These are phyloP conservation scores for Cutaneotrichosporon sp. DNA, from an alignment of 1,284 basidiomycete genomes.

Conservation along the genomic window DNA sequence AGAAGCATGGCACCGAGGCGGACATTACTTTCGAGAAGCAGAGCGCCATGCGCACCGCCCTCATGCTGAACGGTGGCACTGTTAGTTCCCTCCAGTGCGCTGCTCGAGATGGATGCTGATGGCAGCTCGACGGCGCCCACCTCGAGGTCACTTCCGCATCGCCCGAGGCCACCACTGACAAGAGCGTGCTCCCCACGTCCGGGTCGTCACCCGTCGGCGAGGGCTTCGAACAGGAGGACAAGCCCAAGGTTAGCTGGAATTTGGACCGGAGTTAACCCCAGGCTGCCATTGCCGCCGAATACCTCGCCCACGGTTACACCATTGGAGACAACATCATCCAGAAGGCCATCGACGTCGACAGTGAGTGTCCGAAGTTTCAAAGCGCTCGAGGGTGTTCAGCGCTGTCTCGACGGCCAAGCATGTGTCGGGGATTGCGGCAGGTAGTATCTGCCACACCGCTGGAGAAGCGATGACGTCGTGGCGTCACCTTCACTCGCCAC, in stretches of 20 bases:
- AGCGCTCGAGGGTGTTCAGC: too few relatives aligned
- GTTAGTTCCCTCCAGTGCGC: conserved; percentile 28
- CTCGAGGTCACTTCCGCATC: conserved; percentile 48
- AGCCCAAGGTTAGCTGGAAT: conserved; percentile 43
- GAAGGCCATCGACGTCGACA: conserved; percentile 80
- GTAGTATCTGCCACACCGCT: neutral
- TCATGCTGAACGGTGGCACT: conserved; percentile 49
- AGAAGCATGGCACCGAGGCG: conserved; percentile 44
- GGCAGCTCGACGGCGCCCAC: conserved; percentile 48
- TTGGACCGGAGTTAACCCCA: conserved; percentile 13
- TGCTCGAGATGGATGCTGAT: neutral
- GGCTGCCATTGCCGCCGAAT: conserved; percentile 72
- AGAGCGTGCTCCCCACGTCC: conserved; percentile 21
- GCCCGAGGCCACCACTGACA: conserved; percentile 27
- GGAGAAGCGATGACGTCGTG: neutral
- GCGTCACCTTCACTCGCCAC: neutral
- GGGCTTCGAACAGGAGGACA: conserved; percentile 49
- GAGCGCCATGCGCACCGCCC: conserved; percentile 47
- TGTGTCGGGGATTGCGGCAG: too few relatives aligned
- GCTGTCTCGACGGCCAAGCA: too few relatives aligned
- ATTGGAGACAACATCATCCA: conserved; percentile 73
- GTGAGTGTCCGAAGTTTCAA: conserved; percentile 57
- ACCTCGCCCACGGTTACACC: conserved; percentile 72
- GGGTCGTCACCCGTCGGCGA: conserved; percentile 42
- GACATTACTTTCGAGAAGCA: conserved; percentile 50